Conservation (phyloP, 1,139 yeast genomes). For the Lodderomyces theae region DNA sequence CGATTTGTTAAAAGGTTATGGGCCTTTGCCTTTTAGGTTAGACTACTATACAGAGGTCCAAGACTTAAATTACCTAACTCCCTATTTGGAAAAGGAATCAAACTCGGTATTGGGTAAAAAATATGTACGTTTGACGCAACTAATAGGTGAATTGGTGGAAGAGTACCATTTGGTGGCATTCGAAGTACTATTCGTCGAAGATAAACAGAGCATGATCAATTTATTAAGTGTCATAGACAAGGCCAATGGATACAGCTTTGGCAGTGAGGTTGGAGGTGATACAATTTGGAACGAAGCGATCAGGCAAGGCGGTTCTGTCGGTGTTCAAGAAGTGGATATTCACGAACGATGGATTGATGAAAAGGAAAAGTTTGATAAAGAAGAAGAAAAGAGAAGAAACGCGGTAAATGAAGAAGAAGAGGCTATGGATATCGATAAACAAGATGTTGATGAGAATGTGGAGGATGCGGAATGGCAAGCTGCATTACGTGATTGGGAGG, state of each 20-base stretch:
- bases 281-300: slow-evolving; percentile 95
- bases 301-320: slow-evolving; percentile 54
- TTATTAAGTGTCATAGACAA: slow-evolving; percentile 76
- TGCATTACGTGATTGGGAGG: slow-evolving; percentile 66
- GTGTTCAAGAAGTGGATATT: slow-evolving; percentile 56
- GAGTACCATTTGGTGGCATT: slow-evolving; percentile 87
- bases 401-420: slow-evolving; percentile 3
- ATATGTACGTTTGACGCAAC: slow-evolving; percentile 68
- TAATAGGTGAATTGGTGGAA: slow-evolving; percentile 78
- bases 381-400: slow-evolving; percentile 24
- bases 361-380: slow-evolving; percentile 59
- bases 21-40: slow-evolving; percentile 59
- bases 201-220: slow-evolving; percentile 86
- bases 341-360: slow-evolving; percentile 96
- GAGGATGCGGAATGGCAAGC: slow-evolving; percentile 73
- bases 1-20: slow-evolving; percentile 70
- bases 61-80: slow-evolving; percentile 67
- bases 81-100: slow-evolving; percentile 68
- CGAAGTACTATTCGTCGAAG: slow-evolving; percentile 88
- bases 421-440: neutral
- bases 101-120: slow-evolving; percentile 57
- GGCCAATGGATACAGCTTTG: slow-evolving; percentile 91
- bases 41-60: slow-evolving; percentile 93
- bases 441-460: neutral
- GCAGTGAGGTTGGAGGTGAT: slow-evolving; percentile 93